Base-by-base conservation (phyloP, 2,329 filamentous ascomycete species). In the Aspergillus sp. region DNA sequence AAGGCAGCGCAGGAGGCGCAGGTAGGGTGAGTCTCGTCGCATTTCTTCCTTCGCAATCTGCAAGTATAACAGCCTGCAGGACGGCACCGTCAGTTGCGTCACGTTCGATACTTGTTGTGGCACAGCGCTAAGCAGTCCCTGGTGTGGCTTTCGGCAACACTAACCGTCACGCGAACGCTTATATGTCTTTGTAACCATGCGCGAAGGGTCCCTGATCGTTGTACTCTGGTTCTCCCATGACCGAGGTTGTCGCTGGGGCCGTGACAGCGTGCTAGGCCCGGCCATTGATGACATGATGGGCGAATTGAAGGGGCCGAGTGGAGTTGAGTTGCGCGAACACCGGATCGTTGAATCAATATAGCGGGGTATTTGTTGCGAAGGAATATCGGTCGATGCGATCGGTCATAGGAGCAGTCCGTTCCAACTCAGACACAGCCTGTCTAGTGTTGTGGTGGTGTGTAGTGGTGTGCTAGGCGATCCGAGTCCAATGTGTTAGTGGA, bases 1-100 rank as follows among this genome's bases (percentile, higher is more conserved):
- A 98, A 88, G 72, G 87, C 85, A 66, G 80, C 82, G 78, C 87
- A 90, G 60, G 87, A 85, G 68, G 80, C 82, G 74, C 87, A 90
- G 45, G 80, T 74, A 22, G 85, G 82, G 70, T 86, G 88, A 62
- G 81, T 82, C 72, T 90, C 87, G 67, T 89, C 87, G 71, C 87
- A 90, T 80, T 90, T 90, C 81, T 89, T 89, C 66, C 87, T 77
- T 73, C 87, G 84, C 65, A 90, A 75, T 63, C 87, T 83, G 75
- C 87, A 90, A 68, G 85, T 89, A 74, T 86, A 89, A 79, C 86
- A 89, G 60, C 87, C 87, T 88, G 34, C 19, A 23, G 19, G 11
- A 23, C n/a, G 8, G 30, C 6, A 52, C 1, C 23, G 34, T 58
- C 48, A 58, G 48, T 51, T 52, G 23, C 46, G 23, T n/a, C 11